Conservation (phyloP, 2,329 filamentous ascomycete genomes). For the Apiospora koreana region DNA sequence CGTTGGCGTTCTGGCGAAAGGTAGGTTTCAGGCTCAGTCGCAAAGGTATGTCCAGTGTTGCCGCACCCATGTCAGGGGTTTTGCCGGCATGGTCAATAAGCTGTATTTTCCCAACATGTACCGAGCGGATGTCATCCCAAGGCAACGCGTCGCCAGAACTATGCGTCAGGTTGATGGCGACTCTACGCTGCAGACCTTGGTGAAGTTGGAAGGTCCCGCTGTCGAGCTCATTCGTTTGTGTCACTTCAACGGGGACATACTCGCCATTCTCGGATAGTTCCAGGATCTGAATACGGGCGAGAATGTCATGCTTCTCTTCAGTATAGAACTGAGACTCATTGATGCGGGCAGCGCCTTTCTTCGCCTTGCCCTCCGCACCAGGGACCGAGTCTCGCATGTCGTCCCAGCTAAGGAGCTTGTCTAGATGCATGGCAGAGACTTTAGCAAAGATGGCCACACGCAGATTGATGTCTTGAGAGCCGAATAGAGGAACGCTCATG, state of each 20-base stretch:
- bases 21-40: slow-evolving; percentile 77
- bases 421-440: slow-evolving; percentile 90
- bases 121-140: slow-evolving; percentile 79
- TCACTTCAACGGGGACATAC: slow-evolving; percentile 89
- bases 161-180: slow-evolving; percentile 87
- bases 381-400: slow-evolving; percentile 85
- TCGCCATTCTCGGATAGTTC: slow-evolving; percentile 90
- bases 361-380: slow-evolving; percentile 55
- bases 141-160: slow-evolving; percentile 85
- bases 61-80: slow-evolving; percentile 73
- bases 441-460: slow-evolving; percentile 90
- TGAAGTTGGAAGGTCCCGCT: slow-evolving; percentile 92
- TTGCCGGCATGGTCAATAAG: slow-evolving; percentile 85
- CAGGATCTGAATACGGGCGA: slow-evolving; percentile 83
- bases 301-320: slow-evolving; percentile 91
- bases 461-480: slow-evolving; percentile 72
- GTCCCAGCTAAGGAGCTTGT: slow-evolving; percentile 97
- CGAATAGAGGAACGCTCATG: slow-evolving; percentile 87
- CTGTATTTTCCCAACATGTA: slow-evolving; percentile 79
- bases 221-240: slow-evolving; percentile 82
- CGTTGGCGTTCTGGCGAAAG: slow-evolving; percentile 84
- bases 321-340: slow-evolving; percentile 91
- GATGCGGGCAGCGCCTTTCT: slow-evolving; percentile 66
- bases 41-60: slow-evolving; percentile 73
- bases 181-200: slow-evolving; percentile 86